Conservation (phyloP, 2,329 filamentous ascomycete species). For the Ceratocystis cubensis region DNA sequence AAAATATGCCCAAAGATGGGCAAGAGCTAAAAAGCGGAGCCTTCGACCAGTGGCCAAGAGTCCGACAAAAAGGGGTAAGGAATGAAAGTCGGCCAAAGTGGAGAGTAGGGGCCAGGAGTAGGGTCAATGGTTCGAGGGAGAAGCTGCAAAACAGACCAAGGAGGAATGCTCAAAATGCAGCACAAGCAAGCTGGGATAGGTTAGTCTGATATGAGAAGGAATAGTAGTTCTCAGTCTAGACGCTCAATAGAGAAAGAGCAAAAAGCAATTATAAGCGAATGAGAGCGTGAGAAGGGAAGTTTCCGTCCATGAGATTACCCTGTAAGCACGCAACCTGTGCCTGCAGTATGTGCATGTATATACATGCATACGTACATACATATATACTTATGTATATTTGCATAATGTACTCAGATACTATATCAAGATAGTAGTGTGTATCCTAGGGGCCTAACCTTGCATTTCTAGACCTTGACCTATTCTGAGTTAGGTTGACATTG, state of each 20-base stretch:
- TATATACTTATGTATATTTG: neutral
- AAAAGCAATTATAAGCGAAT: neutral
- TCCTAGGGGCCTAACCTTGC: neutral
- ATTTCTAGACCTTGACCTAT: neutral
- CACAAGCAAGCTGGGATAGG: neutral
- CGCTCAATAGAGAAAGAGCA: neutral
- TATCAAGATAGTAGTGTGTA: neutral
- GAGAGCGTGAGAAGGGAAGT: neutral
- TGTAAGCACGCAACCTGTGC: neutral
- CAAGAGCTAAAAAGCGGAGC: neutral
- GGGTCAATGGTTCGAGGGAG: neutral
- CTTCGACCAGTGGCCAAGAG: neutral
- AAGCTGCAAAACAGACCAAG: slow-evolving; percentile 1
- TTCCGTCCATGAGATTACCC: neutral
- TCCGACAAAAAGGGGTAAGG: neutral
- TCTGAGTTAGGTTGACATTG: neutral
- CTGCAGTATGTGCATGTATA: neutral
- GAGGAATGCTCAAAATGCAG: neutral
- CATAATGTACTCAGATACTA: neutral
- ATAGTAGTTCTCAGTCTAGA: neutral
- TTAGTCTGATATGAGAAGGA: slow-evolving; percentile 6
- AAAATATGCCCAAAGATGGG: neutral
- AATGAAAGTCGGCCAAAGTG: neutral
- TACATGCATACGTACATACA: neutral
- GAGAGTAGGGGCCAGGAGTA: neutral